Evolutionary conservation across 345 rosid species (phyloP).

Genomic region (Pelargonium nanum): DNA sequence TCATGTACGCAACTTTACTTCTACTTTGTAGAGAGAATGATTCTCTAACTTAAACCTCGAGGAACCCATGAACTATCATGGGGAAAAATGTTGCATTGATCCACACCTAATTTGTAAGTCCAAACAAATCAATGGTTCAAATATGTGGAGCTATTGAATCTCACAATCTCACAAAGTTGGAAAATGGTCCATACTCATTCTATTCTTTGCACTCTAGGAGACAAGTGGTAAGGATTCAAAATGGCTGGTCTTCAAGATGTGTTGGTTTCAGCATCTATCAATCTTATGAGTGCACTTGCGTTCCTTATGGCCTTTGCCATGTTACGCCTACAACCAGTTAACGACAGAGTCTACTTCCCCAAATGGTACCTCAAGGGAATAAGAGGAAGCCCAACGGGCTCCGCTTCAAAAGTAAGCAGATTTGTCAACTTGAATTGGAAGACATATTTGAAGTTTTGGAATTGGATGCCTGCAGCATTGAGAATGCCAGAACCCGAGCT

Average conservation of each 20-base stretch:
- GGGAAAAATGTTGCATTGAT: too few species aligned
- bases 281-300: slow-evolving; percentile 61
- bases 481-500: slow-evolving; percentile 92
- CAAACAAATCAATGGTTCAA: neutral
- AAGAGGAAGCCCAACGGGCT: slow-evolving; percentile 62
- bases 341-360: slow-evolving; percentile 92
- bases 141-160: too few species aligned
- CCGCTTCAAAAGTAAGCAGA: slow-evolving; percentile 40
- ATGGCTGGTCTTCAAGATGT: slow-evolving; percentile 84
- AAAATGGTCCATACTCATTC: too few species aligned
- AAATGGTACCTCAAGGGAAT: slow-evolving; percentile 91
- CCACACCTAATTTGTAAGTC: too few species aligned
- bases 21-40: too few species aligned
- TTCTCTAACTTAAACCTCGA: too few species aligned
- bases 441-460: slow-evolving; percentile 64
- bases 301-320: slow-evolving; percentile 79
- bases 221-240: neutral
- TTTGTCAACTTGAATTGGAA: slow-evolving; percentile 61
- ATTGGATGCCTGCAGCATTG: slow-evolving; percentile 95
- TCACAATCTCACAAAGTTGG: too few species aligned
- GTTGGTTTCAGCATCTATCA: slow-evolving; percentile 58
- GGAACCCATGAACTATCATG: too few species aligned
- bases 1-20: too few species aligned
- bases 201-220: neutral
- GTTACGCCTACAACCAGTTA: slow-evolving; percentile 78